A percentile compares a stretch with the other conserved stretches of the same genome.
Evolutionary conservation across 2,329 filamentous ascomycete species (phyloP).

Genomic region (Epichloe sylvatica): DNA sequence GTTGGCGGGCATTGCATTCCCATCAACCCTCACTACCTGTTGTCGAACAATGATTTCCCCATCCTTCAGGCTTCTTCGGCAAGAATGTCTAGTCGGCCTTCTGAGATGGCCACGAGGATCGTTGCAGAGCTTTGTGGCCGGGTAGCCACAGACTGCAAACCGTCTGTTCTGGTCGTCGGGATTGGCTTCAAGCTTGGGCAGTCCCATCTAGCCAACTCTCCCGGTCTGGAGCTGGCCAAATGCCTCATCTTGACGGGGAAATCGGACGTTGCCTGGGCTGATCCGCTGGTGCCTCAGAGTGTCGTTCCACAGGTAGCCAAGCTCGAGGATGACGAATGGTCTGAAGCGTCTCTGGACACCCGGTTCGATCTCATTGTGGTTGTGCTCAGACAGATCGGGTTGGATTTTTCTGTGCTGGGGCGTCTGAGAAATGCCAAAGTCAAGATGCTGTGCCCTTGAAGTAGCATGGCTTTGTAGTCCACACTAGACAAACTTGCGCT

Average conservation of each 20-base stretch:
- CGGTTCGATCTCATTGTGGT: slow-evolving; percentile 31
- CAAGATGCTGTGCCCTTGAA: slow-evolving; percentile 24
- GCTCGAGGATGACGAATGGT: slow-evolving; percentile 26
- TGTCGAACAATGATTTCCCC: slow-evolving; percentile 33
- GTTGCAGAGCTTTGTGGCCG: slow-evolving; percentile 17
- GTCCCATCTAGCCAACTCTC: slow-evolving; percentile 32
- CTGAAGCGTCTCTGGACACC: slow-evolving; percentile 18
- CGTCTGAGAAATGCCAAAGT: slow-evolving; percentile 21
- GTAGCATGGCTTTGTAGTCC: background rate
- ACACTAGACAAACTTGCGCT: background rate
- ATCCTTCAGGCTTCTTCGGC: slow-evolving; percentile 30
- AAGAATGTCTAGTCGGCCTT: slow-evolving; percentile 29
- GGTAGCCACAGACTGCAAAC: slow-evolving; percentile 4
- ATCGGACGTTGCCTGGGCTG: slow-evolving; percentile 29
- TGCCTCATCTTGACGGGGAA: slow-evolving; percentile 21
- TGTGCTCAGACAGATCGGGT: slow-evolving; percentile 26
- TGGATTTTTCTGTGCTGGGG: slow-evolving; percentile 27
- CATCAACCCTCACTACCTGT: slow-evolving; percentile 39
- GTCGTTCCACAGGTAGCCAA: slow-evolving; percentile 26
- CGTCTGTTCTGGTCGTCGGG: slow-evolving; percentile 29
- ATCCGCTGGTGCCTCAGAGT: slow-evolving; percentile 29
- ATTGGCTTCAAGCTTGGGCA: slow-evolving; percentile 38
- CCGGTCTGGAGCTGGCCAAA: slow-evolving; percentile 28
- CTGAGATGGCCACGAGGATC: slow-evolving; percentile 22
- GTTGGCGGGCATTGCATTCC: slow-evolving; percentile 45